Percentiles rank a stretch among this genome's conserved stretches.
These are phyloP conservation scores for Camillea tinctor DNA, from an alignment of 2,329 filamentous ascomycete genomes.

Conservation along the genomic window DNA sequence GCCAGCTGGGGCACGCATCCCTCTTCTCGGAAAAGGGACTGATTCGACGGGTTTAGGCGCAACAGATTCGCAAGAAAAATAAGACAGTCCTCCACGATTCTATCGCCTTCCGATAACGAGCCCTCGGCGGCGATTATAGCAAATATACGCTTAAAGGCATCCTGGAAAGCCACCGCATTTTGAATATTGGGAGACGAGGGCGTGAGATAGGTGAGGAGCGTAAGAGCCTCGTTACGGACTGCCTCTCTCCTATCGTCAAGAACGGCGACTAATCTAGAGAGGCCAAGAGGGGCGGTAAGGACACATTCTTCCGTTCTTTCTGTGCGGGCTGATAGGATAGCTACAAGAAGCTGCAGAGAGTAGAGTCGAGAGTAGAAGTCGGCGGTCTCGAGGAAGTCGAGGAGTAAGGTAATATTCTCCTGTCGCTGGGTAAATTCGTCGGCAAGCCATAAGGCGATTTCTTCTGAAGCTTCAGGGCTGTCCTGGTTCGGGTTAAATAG, in stretches of 20 bases:
- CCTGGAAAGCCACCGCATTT: conserved; percentile 93
- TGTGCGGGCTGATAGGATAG: conserved; percentile 80
- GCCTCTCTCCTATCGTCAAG: conserved; percentile 86
- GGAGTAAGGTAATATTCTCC: conserved; percentile 89
- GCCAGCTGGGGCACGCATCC: conserved; percentile 74
- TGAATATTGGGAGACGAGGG: conserved; percentile 85
- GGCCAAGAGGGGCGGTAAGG: conserved; percentile 82
- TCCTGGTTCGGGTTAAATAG: conserved; percentile 72
- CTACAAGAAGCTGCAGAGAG: conserved; percentile 82
- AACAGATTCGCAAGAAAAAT: conserved; percentile 88
- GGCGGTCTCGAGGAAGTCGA: conserved; percentile 81
- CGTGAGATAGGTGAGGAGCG: conserved; percentile 85
- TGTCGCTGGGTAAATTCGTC: conserved; percentile 98
- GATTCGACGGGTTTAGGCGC: conserved; percentile 84
- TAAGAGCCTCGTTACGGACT: conserved; percentile 81
- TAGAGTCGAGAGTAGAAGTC: conserved; percentile 94
- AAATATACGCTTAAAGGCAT: conserved; percentile 86
- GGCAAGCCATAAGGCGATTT: conserved; percentile 92
- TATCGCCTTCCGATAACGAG: conserved; percentile 75
- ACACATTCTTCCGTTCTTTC: conserved; percentile 95
- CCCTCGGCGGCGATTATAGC: conserved; percentile 79
- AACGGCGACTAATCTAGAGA: conserved; percentile 78
- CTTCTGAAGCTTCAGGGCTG: conserved; percentile 90
- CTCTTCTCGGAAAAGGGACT: conserved; percentile 89
- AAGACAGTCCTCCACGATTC: conserved; percentile 88